phyloP scores from a whole-genome alignment of 2,329 filamentous ascomycete species.

The Diaporthe sp. region DNA sequence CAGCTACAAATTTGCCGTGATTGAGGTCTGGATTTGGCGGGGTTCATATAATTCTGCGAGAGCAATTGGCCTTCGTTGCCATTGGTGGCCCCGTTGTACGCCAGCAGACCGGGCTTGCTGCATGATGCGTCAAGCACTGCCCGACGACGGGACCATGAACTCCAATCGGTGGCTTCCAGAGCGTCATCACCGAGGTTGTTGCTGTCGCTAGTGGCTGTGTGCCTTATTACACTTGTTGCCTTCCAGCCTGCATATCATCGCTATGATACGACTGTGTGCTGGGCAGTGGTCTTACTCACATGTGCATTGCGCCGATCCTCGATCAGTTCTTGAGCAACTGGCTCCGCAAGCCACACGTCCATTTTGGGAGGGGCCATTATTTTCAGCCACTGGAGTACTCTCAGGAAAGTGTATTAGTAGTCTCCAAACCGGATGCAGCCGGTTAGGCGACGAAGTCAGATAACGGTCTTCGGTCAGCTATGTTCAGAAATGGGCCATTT shows the following conservation, averaged over 20 bases:
- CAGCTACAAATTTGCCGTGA: too few relatives aligned
- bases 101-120: not conserved
- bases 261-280: not conserved
- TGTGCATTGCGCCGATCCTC: not conserved
- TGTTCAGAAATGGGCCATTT: too few relatives aligned
- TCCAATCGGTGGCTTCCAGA: not conserved
- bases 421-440: too few relatives aligned
- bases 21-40: not conserved
- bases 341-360: not conserved
- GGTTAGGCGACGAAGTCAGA: too few relatives aligned
- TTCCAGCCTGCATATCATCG: too few relatives aligned
- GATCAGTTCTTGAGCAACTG: too few relatives aligned
- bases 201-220: not conserved
- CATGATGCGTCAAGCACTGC: not conserved
- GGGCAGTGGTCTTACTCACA: not conserved
- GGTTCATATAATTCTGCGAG: not conserved
- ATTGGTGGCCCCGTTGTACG: not conserved
- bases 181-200: not conserved
- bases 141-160: not conserved
- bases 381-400: not conserved
- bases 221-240: not conserved
- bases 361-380: not conserved
- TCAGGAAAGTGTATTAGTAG: too few relatives aligned
- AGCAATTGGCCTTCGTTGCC: not conserved
- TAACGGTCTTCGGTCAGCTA: too few relatives aligned